Percentiles rank a stretch among this genome's conserved stretches.
Evolutionary conservation across 148 eudicot species (phyloP).

Genomic region (Fagopyrum tataricum): DNA sequence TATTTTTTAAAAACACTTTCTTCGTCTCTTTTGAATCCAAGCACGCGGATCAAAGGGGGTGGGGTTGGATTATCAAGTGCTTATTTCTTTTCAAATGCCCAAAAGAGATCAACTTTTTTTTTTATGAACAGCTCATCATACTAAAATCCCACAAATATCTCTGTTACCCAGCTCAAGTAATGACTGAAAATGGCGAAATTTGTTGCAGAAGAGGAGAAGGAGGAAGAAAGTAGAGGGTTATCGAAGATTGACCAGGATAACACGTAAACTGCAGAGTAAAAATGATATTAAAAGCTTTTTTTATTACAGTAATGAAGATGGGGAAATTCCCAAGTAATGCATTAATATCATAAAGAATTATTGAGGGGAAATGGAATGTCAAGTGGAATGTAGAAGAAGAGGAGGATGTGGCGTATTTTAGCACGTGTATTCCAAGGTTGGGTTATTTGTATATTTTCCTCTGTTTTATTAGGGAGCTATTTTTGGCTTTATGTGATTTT

Average conservation of each 20-base stretch:
- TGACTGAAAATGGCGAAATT: neutral
- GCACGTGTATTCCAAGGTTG: slow-evolving; percentile 13
- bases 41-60: slow-evolving; percentile 87
- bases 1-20: neutral
- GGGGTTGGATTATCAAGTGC: slow-evolving; percentile 45
- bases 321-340: neutral
- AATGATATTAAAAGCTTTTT: slow-evolving; percentile 8
- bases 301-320: neutral
- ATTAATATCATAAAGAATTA: neutral
- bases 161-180: neutral
- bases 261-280: slow-evolving; percentile 6
- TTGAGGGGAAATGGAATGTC: slow-evolving; percentile 10
- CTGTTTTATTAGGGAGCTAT: neutral
- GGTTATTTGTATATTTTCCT: neutral
- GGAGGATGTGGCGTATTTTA: slow-evolving; percentile 7
- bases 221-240: neutral
- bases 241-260: slow-evolving; percentile 2
- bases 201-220: neutral
- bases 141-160: neutral
- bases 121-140: slow-evolving; percentile 31
- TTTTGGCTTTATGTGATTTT: slow-evolving; percentile 2
- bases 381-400: neutral
- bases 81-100: slow-evolving; percentile 11
- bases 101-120: slow-evolving; percentile 90
- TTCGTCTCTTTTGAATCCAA: slow-evolving; percentile 20